Evolutionary conservation across 192 early-diverging fungal genomes (phyloP).

Genomic region (Podila clonocystis): DNA sequence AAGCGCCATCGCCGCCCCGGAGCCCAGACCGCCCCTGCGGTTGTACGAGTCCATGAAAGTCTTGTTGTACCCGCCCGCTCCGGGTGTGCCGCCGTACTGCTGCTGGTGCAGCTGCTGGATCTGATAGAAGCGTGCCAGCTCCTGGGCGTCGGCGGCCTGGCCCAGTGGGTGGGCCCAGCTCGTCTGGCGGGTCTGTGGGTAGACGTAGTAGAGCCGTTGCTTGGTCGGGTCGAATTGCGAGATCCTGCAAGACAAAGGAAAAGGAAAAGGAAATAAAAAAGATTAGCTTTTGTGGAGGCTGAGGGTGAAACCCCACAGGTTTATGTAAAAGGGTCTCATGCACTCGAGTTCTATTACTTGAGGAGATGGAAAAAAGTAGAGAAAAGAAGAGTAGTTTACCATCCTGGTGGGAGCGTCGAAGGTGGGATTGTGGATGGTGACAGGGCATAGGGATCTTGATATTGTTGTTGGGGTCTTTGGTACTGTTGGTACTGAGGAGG

Average conservation of each 20-base stretch:
- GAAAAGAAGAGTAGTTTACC: constrained; percentile 1
- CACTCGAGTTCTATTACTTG: not conserved
- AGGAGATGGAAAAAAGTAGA: no score
- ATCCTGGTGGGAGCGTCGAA: constrained; percentile 43
- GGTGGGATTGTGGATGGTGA: constrained; percentile 14
- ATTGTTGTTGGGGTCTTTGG: constrained; percentile 21
- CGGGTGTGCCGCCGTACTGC: not conserved
- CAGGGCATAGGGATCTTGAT: no score
- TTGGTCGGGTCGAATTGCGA: constrained; percentile 32
- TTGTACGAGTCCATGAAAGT: constrained; percentile 25
- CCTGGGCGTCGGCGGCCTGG: constrained; percentile 16
- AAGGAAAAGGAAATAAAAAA: not conserved
- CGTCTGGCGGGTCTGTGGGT: constrained; percentile 22
- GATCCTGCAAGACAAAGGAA: constrained; percentile 14
- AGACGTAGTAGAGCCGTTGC: constrained; percentile 43
- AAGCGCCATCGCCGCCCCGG: constrained; percentile 34
- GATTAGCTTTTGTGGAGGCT: no score
- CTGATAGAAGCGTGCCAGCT: constrained; percentile 35
- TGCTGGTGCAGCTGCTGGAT: constrained; percentile 28
- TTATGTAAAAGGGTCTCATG: not conserved
- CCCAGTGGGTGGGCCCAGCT: constrained; percentile 41
- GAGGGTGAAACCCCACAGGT: not conserved
- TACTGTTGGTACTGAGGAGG: constrained; percentile 1
- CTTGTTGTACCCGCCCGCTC: not conserved
- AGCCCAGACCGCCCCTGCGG: constrained; percentile 31